Conservation (phyloP, 257 asterid genomes). For the Nicotiana tabacum region DNA sequence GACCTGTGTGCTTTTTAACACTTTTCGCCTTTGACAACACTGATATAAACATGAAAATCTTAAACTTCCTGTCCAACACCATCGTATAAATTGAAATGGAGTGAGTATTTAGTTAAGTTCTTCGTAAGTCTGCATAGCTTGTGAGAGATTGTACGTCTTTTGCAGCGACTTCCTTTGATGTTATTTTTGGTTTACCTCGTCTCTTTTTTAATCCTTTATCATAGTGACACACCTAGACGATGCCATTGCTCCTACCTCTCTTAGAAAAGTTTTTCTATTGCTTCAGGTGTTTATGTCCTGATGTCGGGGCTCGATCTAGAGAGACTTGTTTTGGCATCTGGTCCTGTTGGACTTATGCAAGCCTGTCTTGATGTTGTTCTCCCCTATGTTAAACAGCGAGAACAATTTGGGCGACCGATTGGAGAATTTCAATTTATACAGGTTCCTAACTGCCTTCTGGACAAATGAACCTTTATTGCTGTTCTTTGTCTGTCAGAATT, state of each 20-base stretch:
- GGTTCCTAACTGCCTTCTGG: slow-evolving; percentile 32
- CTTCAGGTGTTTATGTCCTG: slow-evolving; percentile 95
- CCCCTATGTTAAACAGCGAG: slow-evolving; percentile 82
- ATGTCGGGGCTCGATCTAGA: slow-evolving; percentile 96
- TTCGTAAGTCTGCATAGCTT: neutral
- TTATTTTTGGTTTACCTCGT: neutral
- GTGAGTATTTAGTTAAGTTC: neutral
- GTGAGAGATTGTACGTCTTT: neutral
- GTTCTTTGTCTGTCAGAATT: neutral
- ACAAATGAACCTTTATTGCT: neutral
- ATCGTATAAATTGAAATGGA: neutral
- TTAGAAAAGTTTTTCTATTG: slow-evolving; percentile 16
- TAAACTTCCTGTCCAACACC: neutral
- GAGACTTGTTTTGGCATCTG: slow-evolving; percentile 93
- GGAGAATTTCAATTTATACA: slow-evolving; percentile 92
- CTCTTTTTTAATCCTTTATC: neutral
- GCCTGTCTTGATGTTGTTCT: slow-evolving; percentile 92
- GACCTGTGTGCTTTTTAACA: no score
- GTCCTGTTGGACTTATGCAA: slow-evolving; percentile 97
- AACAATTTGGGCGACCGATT: slow-evolving; percentile 88
- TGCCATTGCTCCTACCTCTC: neutral
- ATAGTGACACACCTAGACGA: neutral
- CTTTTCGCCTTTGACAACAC: no score
- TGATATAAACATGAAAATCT: neutral
- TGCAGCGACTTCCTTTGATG: neutral